phyloP scores from a whole-genome alignment of 305 asterid genomes.

The Ilex paraguariensis region DNA sequence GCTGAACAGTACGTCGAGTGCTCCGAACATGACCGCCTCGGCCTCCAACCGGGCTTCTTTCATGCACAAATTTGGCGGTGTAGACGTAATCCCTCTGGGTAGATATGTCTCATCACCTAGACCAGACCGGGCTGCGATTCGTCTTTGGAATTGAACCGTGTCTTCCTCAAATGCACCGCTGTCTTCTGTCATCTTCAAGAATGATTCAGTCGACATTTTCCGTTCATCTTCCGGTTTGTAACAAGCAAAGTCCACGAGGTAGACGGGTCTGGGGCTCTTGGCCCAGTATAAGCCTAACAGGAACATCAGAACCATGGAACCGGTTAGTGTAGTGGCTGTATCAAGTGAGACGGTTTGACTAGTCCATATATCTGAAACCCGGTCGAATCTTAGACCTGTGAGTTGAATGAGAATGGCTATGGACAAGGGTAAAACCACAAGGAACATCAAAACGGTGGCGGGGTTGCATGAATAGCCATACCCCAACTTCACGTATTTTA shows the following conservation, averaged over 20 bases:
- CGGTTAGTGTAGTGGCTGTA: constrained; percentile 32
- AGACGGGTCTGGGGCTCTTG: constrained; percentile 36
- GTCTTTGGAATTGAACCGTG: constrained; percentile 44
- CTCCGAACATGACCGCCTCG: constrained; percentile 63
- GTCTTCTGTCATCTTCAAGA: constrained; percentile 42
- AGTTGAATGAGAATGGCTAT: constrained; percentile 26
- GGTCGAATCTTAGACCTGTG: constrained; percentile 23
- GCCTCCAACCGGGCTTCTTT: constrained; percentile 64
- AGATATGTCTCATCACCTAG: constrained; percentile 66
- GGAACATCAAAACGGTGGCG: constrained; percentile 19
- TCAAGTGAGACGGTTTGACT: constrained; percentile 24
- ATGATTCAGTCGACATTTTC: constrained; percentile 39
- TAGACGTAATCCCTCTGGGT: constrained; percentile 41
- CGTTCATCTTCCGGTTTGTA: constrained; percentile 52
- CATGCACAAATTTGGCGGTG: constrained; percentile 50
- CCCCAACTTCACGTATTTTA: constrained; percentile 56
- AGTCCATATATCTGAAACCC: constrained; percentile 27
- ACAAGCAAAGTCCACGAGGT: constrained; percentile 63
- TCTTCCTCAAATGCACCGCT: constrained; percentile 42
- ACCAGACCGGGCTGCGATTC: constrained; percentile 52
- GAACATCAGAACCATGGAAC: constrained; percentile 20
- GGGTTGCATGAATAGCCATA: constrained; percentile 48
- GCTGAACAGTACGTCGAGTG: constrained; percentile 43
- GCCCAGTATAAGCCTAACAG: constrained; percentile 37
- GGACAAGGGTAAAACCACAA: constrained; percentile 19